Base-by-base conservation (phyloP, 768 basidiomycete species). In the Boletus patriciae region DNA sequence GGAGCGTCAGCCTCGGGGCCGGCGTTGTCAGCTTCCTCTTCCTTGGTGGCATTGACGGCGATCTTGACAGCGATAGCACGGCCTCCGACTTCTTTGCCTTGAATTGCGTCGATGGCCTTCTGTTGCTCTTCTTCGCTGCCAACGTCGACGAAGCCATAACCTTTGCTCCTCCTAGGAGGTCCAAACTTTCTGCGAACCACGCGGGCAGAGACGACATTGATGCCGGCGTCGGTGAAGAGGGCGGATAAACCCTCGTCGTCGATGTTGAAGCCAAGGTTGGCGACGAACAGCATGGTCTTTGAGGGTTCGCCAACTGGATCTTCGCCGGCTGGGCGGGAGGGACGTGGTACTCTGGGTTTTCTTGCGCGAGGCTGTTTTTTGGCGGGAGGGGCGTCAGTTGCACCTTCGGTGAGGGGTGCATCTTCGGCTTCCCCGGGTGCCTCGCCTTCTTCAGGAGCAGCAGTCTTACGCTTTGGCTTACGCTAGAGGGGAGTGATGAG, bases 81-180 rank as follows among this genome's bases (percentile, higher is more conserved):
- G 50, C 92, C 94, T 45, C 84, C 86, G 54, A 99, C 77, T 60
- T 96, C 88, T 73, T 92, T 92, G 71, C 92, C 94, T 65, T 94
- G 82, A 60, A 94, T 82, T 62, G 84, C 84, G 54, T 84, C 85
- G 60, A 99, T 88, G 51, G 94, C 96, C 78, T 94, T 93, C 72
- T 87, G 73, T 78, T 99, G 96, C 74, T 94, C 86, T 65, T 85
- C 90, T 74, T 94, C 88, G 63, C 78, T 78, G 59, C 90, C 92
- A 60, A 97, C 92, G 65, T 98, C 95, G 69, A 99, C 96, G 69
- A 99, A 99, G 50, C 94, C 96, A 73, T 95, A 98, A 54, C 96
- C 96, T 76, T 96, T 96, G 82, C 90, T 92, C 74, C 85, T 90
- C 72, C 88, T 83, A 68, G 88, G 88, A 42, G 84, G 83, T 4